Percentiles rank a stretch among this genome's conserved stretches.
Conservation (phyloP, 2,329 filamentous ascomycete species). For the Ascochyta rabiei region DNA sequence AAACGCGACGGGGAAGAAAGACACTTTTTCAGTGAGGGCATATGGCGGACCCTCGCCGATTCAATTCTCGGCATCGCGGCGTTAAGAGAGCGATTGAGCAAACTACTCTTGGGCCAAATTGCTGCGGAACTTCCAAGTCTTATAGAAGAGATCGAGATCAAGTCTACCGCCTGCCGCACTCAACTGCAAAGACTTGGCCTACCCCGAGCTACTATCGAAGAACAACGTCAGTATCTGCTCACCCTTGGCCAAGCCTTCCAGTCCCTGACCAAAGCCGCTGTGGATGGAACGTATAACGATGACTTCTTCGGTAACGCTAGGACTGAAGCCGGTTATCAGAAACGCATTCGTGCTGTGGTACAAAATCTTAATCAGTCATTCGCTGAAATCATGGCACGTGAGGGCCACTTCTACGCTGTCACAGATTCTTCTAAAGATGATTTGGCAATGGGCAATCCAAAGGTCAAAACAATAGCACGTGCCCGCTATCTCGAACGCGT, state of each 20-base stretch:
- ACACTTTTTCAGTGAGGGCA: conserved; percentile 30
- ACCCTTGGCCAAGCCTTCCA: conserved; percentile 28
- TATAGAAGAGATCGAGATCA: conserved; percentile 22
- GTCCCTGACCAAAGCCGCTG: conserved; percentile 26
- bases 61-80: conserved; percentile 39
- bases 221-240: conserved; percentile 33
- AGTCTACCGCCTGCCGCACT: conserved; percentile 18
- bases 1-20: conserved; percentile 36
- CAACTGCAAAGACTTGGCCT: conserved; percentile 26
- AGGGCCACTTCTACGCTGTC: conserved; percentile 28
- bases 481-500: neutral
- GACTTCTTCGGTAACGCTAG: conserved; percentile 29
- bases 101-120: conserved; percentile 43
- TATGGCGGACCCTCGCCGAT: conserved; percentile 24
- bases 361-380: conserved; percentile 30
- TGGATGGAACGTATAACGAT: conserved; percentile 30
- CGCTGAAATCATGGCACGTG: conserved; percentile 24
- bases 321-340: conserved; percentile 10
- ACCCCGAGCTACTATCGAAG: conserved; percentile 22
- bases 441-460: neutral
- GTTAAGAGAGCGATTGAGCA: conserved; percentile 35
- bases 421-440: conserved; percentile 37
- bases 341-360: conserved; percentile 25
- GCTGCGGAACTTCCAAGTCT: conserved; percentile 33
- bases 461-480: neutral